Evolutionary conservation across 805 yeast genomes (phyloP), one percentile per base, ranked within the genome.

Genomic region (Hemisphaericaspora nanyangensis): DNA sequence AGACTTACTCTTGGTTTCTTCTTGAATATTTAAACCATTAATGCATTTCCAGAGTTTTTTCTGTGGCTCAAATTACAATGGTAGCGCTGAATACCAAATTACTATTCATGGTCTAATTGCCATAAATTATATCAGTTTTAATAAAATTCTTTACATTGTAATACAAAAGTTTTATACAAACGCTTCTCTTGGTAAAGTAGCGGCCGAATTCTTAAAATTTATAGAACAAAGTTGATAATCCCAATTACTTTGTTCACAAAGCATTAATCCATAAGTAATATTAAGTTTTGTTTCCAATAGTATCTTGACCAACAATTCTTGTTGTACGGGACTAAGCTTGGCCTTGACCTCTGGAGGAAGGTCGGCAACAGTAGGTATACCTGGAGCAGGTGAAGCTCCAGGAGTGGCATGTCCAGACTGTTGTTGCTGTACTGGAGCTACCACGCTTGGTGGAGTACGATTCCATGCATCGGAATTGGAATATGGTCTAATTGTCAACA

Each of bases 241-340:
- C 90, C 95, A 90, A 39, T 77, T 74, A 52, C 95, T 87, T 59
- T 89, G 96, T 56, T 88, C 89, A 41, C 89, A 82, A 29, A 93
- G 72, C 85, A 90, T 77, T 19, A 80, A 64, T 0, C 91, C 85
- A 58, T 80, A 90, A 51, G 85, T 85, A n/a, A 85, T 68, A 48
- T 76, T 89, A 49, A 90, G 68, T 35, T 80, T 78, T 0, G 97
- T 90, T 46, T 83, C 86, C 19, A 73, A 58, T 62, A 83, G 77
- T 17, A 91, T 63, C 51, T 76, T 82, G 17, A 75, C 72, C 13
- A 86, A 70, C 5, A 87, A 59, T 40, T 80, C 82, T 46, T 82
- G 79, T 56, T 85, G 95, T 6, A 61, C 56, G 0, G 72, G 70
- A 28, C 59, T 70, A 32, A 82, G 61, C 25, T 72, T 76, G 4